phyloP scores from a whole-genome alignment of 352 stramenopile species.

The Globisporangium orthogonon region DNA sequence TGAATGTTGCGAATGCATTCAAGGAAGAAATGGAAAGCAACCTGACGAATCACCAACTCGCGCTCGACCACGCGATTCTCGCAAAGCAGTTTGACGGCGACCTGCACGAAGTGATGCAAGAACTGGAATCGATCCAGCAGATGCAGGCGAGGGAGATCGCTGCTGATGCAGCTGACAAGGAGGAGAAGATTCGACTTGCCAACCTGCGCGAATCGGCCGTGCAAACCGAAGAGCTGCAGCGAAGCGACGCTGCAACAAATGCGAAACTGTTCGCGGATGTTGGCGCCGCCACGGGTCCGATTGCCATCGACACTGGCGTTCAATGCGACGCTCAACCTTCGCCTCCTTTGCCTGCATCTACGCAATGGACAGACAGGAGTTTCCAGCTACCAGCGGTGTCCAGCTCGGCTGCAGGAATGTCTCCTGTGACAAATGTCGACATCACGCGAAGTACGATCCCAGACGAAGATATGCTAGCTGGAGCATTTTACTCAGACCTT shows the following conservation, averaged over 20 bases:
- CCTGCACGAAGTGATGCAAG: conserved; percentile 28
- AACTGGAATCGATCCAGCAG: conserved; percentile 32
- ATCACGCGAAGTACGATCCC: not conserved
- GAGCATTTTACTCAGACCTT: conserved; percentile 34
- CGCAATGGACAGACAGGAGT: not conserved
- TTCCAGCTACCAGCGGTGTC: not conserved
- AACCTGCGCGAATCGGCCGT: conserved; percentile 33
- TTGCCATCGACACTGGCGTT: conserved; percentile 20
- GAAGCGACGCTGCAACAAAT: conserved; percentile 31
- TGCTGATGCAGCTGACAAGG: conserved; percentile 2
- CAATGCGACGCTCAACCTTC: conserved; percentile 18
- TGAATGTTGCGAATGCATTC: conserved; percentile 49
- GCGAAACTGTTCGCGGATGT: conserved; percentile 31
- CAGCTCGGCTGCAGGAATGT: not conserved
- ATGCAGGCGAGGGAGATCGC: conserved; percentile 20
- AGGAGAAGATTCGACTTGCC: conserved; percentile 23
- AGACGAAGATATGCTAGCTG: conserved; percentile 7
- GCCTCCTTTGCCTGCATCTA: not conserved
- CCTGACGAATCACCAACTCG: conserved; percentile 33
- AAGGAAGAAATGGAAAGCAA: conserved; percentile 63
- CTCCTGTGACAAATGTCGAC: not conserved
- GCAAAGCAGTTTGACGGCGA: conserved; percentile 48
- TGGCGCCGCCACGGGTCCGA: conserved; percentile 18
- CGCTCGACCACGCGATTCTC: conserved; percentile 35
- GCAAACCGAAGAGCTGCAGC: conserved; percentile 35